Evolutionary conservation across 768 basidiomycete species (phyloP), one percentile per base, ranked within the genome.

Genomic region (Leccinellum luteum): DNA sequence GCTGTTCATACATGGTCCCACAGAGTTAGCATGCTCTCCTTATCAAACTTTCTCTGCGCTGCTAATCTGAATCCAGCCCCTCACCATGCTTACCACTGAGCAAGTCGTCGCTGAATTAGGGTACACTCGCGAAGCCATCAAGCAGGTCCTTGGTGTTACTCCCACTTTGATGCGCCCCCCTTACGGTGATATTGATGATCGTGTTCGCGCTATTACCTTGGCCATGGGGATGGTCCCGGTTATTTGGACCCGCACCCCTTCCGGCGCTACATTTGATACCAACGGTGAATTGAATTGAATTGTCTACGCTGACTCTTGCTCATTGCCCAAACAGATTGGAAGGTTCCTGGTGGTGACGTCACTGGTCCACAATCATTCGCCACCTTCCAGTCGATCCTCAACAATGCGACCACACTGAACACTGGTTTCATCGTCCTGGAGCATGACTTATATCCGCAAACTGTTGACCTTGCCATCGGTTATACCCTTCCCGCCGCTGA

Each of bases 1-100:
- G 84, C 85, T 59, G 87, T 93, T 3, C 92, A 94, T 74, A 94
- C 93, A 12, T 98, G 94, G 94, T 90, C 90, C 1, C 94, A 96
- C 70, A 82, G 74, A 55, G 87, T 84, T 56, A 17, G 77, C 67
- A 1, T 38, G 13, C 51, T 52, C 4, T 32, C 6, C 19, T 32
- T 54, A 27, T 41, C 21, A 8, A 9, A 6, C 30, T 23, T 21
- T 41, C 6, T 62, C 17, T 47, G 28, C 52, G 17, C 69, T 25
- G 64, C 60, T 70, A 32, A 58, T 31, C 54, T 15, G 58, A 48
- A 4, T 35, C 54, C 58, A 87, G 87, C 79, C 79, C 25, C 78
- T 86, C 55, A 92, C 91, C 0, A 76, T 80, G 38, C 76, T 91
- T 60, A 86, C 90, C 44, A 97, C 83, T 64, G 85, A 81, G 67